Evolutionary conservation across 768 basidiomycete species (phyloP).

Genomic region (Russula compacta): DNA sequence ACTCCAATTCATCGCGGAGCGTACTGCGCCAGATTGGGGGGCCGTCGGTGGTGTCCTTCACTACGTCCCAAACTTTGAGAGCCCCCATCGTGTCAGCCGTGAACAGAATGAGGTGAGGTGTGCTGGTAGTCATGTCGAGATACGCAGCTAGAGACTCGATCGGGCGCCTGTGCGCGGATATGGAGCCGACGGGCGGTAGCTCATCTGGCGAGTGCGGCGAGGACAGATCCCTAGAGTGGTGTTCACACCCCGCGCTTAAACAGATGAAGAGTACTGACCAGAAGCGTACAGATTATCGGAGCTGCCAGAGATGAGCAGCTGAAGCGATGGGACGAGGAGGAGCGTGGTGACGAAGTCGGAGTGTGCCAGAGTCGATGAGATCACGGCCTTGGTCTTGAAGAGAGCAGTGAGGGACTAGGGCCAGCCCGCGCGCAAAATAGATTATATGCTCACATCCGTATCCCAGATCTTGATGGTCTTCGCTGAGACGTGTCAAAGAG

Average conservation of each 20-base stretch:
- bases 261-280: slow-evolving; percentile 51
- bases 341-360: slow-evolving; percentile 87
- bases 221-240: slow-evolving; percentile 55
- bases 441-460: slow-evolving; percentile 43
- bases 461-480: slow-evolving; percentile 89
- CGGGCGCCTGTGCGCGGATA: slow-evolving; percentile 82
- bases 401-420: neutral
- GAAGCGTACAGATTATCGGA: slow-evolving; percentile 85
- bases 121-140: slow-evolving; percentile 21
- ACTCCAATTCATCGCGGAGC: slow-evolving; percentile 44
- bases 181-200: slow-evolving; percentile 49
- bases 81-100: slow-evolving; percentile 91
- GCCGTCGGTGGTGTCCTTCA: slow-evolving; percentile 34
- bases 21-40: slow-evolving; percentile 43
- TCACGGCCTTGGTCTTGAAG: slow-evolving; percentile 53
- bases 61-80: slow-evolving; percentile 72
- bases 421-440: neutral
- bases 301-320: slow-evolving; percentile 72
- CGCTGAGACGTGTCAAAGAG: slow-evolving; percentile 14
- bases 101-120: slow-evolving; percentile 43
- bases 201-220: slow-evolving; percentile 32
- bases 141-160: slow-evolving; percentile 69
- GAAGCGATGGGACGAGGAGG: slow-evolving; percentile 54
- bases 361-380: slow-evolving; percentile 72
- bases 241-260: neutral